Percentiles rank a stretch among this genome's conserved stretches.
Conservation (phyloP, 257 asterid species). For the Solanum okadae region DNA sequence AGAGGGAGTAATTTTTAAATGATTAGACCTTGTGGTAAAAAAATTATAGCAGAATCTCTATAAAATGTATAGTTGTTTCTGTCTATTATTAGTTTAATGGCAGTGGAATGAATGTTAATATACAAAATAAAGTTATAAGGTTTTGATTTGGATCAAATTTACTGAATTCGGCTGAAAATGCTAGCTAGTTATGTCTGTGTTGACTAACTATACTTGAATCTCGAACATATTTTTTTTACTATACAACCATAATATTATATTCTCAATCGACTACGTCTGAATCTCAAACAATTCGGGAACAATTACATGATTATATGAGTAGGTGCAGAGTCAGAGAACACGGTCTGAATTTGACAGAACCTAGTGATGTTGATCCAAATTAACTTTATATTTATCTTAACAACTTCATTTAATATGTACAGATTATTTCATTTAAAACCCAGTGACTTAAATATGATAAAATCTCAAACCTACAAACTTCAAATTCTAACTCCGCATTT, state of each 20-base stretch:
- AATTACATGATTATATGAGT: neutral
- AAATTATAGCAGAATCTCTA: neutral
- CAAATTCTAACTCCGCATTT: neutral
- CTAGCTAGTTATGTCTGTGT: neutral
- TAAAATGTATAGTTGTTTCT: neutral
- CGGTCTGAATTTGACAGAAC: rapidly evolving
- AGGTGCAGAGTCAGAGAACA: rapidly evolving
- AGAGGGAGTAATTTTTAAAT: neutral
- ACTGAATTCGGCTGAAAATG: neutral
- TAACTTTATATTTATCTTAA: neutral
- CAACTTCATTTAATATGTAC: neutral
- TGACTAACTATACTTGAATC: neutral
- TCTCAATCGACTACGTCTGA: neutral
- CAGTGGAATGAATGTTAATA: neutral
- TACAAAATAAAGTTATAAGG: neutral
- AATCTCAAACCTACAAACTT: neutral
- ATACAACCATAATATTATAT: neutral
- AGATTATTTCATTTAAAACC: neutral
- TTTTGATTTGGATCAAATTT: neutral
- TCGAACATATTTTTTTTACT: neutral
- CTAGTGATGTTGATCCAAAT: neutral
- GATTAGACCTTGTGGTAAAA: no score
- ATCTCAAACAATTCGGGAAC: neutral
- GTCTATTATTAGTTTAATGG: neutral
- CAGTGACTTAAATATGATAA: neutral